These are phyloP conservation scores for Aspergillus sp. DNA, from an alignment of 2,329 filamentous ascomycete genomes.

Conservation along the genomic window DNA sequence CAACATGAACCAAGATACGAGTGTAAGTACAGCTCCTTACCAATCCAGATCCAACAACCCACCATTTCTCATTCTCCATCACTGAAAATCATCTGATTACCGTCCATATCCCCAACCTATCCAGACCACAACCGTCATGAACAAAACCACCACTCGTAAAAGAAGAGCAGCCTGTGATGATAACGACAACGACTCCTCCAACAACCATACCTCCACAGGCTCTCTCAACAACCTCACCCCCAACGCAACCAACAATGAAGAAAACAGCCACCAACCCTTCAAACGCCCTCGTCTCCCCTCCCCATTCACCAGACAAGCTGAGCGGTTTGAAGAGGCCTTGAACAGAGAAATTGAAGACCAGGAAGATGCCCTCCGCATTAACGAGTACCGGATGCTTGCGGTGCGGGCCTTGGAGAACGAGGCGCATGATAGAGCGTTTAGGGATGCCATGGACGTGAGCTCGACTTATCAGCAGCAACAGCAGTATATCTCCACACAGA, in stretches of 20 bases:
- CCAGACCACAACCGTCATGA: background rate
- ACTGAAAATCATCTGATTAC: background rate
- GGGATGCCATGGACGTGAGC: background rate
- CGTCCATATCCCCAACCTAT: background rate
- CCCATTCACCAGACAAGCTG: background rate
- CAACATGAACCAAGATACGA: background rate
- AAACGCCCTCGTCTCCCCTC: background rate
- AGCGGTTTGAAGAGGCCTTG: background rate
- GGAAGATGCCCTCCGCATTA: background rate
- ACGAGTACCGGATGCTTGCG: background rate
- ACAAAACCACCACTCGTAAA: background rate
- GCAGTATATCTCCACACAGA: background rate
- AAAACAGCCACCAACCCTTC: background rate
- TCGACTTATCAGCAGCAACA: background rate
- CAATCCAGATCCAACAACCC: too few relatives aligned
- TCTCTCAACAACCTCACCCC: background rate
- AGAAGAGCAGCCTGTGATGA: background rate
- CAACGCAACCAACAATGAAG: background rate
- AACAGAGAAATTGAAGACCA: background rate
- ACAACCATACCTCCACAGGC: background rate
- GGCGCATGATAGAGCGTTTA: background rate
- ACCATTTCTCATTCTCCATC: background rate
- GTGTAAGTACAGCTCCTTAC: too few relatives aligned
- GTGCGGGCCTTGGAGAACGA: background rate
- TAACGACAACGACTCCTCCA: background rate